Conservation (phyloP, 345 rosid genomes). For the Citrus maxima region DNA sequence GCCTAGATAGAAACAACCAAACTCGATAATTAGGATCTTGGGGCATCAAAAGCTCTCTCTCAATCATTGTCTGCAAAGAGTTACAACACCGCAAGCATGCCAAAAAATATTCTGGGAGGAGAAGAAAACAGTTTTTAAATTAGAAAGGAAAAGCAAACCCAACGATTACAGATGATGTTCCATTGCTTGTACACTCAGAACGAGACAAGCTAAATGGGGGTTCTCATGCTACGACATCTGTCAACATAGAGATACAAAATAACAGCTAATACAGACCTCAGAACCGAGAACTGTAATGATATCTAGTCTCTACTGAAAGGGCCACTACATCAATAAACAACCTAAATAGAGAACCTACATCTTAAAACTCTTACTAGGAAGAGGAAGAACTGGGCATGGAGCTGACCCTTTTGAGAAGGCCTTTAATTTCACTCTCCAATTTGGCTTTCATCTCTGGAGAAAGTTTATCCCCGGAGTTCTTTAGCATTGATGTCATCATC, state of each 20-base stretch:
- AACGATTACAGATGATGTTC: not conserved
- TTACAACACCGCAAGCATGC: not conserved
- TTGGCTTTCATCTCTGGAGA: constrained; percentile 74
- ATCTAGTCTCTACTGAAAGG: constrained; percentile 4
- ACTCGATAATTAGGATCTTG: constrained; percentile 88
- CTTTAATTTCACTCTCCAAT: constrained; percentile 69
- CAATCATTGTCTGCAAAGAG: constrained; percentile 68
- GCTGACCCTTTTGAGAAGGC: constrained; percentile 70
- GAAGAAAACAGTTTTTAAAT: not conserved
- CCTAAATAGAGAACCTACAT: constrained; percentile 6
- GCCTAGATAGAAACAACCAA: constrained; percentile 56
- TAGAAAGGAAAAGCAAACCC: too few relatives aligned
- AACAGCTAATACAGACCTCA: not conserved
- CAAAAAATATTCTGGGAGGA: not conserved
- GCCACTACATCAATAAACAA: constrained; percentile 1
- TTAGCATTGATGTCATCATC: constrained; percentile 89
- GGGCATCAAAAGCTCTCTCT: constrained; percentile 56
- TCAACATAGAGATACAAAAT: not conserved
- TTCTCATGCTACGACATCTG: not conserved
- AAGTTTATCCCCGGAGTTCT: constrained; percentile 71
- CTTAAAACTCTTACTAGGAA: constrained; percentile 11
- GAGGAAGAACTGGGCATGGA: constrained; percentile 58
- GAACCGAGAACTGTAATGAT: not conserved
- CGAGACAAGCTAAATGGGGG: not conserved
- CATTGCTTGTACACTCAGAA: not conserved